phyloP scores from a whole-genome alignment of 768 basidiomycete genomes.

The Lactarius psammicola region DNA sequence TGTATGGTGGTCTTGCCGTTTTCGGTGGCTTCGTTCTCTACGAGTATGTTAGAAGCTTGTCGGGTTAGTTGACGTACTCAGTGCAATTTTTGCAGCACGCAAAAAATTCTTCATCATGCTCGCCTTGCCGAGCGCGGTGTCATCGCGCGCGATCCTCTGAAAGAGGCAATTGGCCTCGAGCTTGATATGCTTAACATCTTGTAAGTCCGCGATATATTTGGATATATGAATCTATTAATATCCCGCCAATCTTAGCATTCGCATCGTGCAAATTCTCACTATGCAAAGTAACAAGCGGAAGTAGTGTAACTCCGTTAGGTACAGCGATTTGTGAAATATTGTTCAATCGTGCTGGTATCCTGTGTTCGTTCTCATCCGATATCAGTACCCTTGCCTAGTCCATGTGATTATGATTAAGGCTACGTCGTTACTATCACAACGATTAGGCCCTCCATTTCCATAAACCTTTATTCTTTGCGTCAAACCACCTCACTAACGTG shows the following conservation, averaged over 20 bases:
- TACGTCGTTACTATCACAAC: neutral
- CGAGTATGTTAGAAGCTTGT: conserved; percentile 51
- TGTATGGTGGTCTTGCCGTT: conserved; percentile 87
- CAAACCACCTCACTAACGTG: conserved; percentile 43
- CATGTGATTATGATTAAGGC: conserved; percentile 8
- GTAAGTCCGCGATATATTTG: conserved; percentile 41
- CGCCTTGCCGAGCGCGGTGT: conserved; percentile 67
- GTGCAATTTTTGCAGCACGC: conserved; percentile 51
- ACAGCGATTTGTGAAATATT: neutral
- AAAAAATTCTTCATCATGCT: conserved; percentile 79
- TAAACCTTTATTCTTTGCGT: conserved; percentile 41
- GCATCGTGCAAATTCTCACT: conserved; percentile 74
- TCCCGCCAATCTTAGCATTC: conserved; percentile 49
- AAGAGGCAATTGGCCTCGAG: conserved; percentile 74
- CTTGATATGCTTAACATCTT: conserved; percentile 91
- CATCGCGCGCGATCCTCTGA: conserved; percentile 70
- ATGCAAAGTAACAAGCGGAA: conserved; percentile 63
- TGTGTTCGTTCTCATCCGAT: neutral
- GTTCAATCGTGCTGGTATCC: neutral
- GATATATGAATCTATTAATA: conserved; percentile 23
- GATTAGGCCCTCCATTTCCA: conserved; percentile 44
- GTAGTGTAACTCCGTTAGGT: conserved; percentile 30
- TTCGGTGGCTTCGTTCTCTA: conserved; percentile 86
- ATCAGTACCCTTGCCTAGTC: neutral
- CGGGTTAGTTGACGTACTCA: neutral